Percentiles rank a stretch among this genome's conserved stretches.
Conservation (phyloP, 768 basidiomycete species). For the Lentinula lateritia region DNA sequence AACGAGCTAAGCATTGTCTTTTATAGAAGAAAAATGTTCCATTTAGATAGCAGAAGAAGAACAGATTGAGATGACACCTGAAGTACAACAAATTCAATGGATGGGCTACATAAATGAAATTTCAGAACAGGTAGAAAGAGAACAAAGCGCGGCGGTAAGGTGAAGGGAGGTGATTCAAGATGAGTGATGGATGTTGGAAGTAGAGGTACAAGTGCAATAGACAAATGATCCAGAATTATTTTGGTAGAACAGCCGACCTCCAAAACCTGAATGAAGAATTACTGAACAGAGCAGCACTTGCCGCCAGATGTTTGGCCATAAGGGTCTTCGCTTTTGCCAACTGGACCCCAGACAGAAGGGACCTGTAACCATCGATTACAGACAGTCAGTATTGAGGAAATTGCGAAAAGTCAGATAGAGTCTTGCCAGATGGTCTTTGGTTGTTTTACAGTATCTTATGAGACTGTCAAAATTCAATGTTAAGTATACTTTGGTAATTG, state of each 20-base stretch:
- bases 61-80: background rate
- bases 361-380: slow-evolving; percentile 27
- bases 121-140: background rate
- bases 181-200: background rate
- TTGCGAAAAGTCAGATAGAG: background rate
- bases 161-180: background rate
- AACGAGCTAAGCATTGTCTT: background rate
- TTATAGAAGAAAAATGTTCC: background rate
- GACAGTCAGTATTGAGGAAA: slow-evolving; percentile 27
- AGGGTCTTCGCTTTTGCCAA: slow-evolving; percentile 89
- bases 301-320: slow-evolving; percentile 54
- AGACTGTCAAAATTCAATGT: slow-evolving; percentile 34
- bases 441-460: slow-evolving; percentile 70
- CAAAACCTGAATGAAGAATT: slow-evolving; percentile 4
- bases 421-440: slow-evolving; percentile 63
- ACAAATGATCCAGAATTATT: background rate
- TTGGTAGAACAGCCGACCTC: background rate
- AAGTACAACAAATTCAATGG: background rate
- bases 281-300: slow-evolving; percentile 62
- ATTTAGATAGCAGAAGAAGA: background rate
- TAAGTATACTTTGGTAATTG: background rate
- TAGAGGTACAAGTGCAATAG: background rate
- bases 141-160: background rate
- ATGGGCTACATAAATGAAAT: background rate
- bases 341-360: slow-evolving; percentile 95